phyloP scores from a whole-genome alignment of 2,329 filamentous ascomycete species.

The Fusarium beomiforme region DNA sequence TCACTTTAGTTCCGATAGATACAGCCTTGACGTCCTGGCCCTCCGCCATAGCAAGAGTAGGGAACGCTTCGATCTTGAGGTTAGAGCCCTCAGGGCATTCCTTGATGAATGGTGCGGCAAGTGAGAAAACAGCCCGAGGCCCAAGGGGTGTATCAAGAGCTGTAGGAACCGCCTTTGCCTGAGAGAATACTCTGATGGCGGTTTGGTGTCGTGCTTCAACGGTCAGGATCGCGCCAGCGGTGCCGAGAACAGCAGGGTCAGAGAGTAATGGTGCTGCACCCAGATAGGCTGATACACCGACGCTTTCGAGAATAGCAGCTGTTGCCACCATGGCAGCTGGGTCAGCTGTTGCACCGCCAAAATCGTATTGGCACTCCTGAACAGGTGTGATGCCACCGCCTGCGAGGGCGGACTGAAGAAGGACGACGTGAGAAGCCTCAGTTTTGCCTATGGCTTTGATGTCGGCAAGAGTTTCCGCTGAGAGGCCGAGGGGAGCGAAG shows the following conservation, averaged over 20 bases:
- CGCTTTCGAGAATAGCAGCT: slow-evolving; percentile 75
- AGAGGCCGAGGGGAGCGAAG: slow-evolving; percentile 64
- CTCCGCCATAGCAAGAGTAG: slow-evolving; percentile 60
- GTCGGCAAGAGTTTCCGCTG: slow-evolving; percentile 51
- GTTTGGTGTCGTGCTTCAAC: slow-evolving; percentile 80
- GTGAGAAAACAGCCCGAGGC: slow-evolving; percentile 75
- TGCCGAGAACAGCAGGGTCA: slow-evolving; percentile 67
- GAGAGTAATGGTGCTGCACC: slow-evolving; percentile 75
- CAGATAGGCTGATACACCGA: slow-evolving; percentile 79
- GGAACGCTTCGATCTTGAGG: slow-evolving; percentile 71
- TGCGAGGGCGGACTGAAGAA: slow-evolving; percentile 56
- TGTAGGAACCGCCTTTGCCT: slow-evolving; percentile 68
- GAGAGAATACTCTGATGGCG: slow-evolving; percentile 71
- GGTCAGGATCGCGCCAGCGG: slow-evolving; percentile 76
- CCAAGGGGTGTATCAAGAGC: slow-evolving; percentile 77
- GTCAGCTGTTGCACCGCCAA: slow-evolving; percentile 75
- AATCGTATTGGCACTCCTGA: slow-evolving; percentile 76
- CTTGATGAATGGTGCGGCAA: slow-evolving; percentile 77
- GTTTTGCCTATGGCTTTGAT: slow-evolving; percentile 70
- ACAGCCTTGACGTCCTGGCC: slow-evolving; percentile 54
- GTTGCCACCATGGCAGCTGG: slow-evolving; percentile 74
- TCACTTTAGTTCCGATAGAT: slow-evolving; percentile 43
- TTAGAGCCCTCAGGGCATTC: slow-evolving; percentile 74
- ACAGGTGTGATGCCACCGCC: slow-evolving; percentile 72
- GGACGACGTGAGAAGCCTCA: slow-evolving; percentile 60